Conservation (phyloP, 164 flowering plant species). For the Chimonanthus praecox region DNA sequence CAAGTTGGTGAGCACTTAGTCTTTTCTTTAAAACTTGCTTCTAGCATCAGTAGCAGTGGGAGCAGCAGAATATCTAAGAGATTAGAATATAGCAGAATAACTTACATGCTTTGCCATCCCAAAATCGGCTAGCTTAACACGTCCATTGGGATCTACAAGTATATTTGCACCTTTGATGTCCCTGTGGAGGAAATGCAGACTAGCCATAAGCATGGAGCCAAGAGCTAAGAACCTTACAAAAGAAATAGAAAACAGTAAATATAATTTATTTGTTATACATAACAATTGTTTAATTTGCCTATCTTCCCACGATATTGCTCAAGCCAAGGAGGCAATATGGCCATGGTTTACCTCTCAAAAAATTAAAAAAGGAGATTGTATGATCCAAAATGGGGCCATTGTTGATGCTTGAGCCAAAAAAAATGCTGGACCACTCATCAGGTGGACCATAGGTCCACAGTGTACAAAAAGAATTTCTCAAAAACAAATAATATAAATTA, state of each 20-base stretch:
- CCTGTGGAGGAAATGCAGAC: conserved; percentile 31
- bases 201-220: neutral
- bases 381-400: neutral
- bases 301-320: neutral
- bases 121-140: conserved; percentile 73
- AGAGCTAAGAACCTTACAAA: neutral
- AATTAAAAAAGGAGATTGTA: no score
- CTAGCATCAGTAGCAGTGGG: neutral
- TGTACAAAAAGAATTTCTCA: neutral
- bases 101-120: conserved; percentile 96
- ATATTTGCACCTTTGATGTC: conserved; percentile 97
- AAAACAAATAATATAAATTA: no score
- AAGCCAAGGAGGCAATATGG: neutral
- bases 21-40: no score
- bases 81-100: neutral
- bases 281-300: neutral
- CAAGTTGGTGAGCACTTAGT: no score
- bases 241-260: neutral
- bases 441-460: neutral
- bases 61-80: neutral
- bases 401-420: neutral
- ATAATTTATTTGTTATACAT: neutral
- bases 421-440: neutral
- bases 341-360: neutral
- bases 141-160: conserved; percentile 89